A percentile compares a stretch with the other conserved stretches of the same genome.
phyloP scores from a whole-genome alignment of 1,139 yeast genomes.

The Kodamaea plutei region DNA sequence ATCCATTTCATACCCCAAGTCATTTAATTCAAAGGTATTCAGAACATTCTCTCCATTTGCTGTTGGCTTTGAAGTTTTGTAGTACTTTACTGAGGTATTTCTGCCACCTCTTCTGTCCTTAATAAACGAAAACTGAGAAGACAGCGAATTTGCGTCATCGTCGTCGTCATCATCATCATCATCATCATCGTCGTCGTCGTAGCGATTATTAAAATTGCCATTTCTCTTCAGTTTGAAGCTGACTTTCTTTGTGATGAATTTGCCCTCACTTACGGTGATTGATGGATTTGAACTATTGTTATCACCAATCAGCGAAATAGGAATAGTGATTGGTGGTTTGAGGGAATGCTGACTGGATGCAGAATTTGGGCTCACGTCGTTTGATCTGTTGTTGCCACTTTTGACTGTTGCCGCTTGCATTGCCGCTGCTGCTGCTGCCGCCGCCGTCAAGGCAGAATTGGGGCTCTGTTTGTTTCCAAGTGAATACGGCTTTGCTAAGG shows the following conservation, averaged over 20 bases:
- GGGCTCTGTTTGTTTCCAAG: slow-evolving; percentile 2
- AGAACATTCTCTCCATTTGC: slow-evolving; percentile 5
- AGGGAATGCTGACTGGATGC: slow-evolving; percentile 1
- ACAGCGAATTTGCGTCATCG: slow-evolving; percentile 25
- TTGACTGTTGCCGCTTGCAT: slow-evolving; percentile 3
- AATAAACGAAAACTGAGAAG: slow-evolving; percentile 58
- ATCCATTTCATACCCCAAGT: slow-evolving; percentile 33
- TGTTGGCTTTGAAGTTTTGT: slow-evolving; percentile 33
- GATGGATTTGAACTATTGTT: slow-evolving; percentile 15
- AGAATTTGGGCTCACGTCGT: not conserved
- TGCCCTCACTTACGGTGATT: slow-evolving; percentile 12
- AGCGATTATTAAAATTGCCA: not conserved
- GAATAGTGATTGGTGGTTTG: slow-evolving; percentile 7
- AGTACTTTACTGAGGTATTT: slow-evolving; percentile 60
- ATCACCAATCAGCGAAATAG: not conserved
- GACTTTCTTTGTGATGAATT: slow-evolving; percentile 18
- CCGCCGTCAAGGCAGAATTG: slow-evolving; percentile 4
- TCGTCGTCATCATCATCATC: slow-evolving; percentile 17
- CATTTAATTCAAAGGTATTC: slow-evolving; percentile 26
- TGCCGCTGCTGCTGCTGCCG: slow-evolving; percentile 10
- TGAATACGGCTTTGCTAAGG: slow-evolving; percentile 6
- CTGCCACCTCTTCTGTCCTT: slow-evolving; percentile 52
- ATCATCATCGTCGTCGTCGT: too few relatives aligned
- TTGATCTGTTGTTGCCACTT: not conserved
- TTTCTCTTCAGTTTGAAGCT: slow-evolving; percentile 11